Evolutionary conservation across 2,329 filamentous ascomycete species (phyloP).

Genomic region (Fusarium praegraminearum): DNA sequence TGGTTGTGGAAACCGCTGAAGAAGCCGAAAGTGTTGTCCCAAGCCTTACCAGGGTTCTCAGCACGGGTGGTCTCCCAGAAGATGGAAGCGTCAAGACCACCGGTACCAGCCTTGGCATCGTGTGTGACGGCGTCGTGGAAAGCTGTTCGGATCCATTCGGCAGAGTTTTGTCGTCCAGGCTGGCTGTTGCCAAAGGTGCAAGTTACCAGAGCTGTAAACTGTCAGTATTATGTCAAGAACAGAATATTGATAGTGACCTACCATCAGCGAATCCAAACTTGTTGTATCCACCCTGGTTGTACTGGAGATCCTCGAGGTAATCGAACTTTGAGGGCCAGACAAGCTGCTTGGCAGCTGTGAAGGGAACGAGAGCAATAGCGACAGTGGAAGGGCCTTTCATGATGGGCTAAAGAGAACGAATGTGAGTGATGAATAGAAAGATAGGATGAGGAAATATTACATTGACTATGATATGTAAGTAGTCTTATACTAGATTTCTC

Average conservation of each 20-base stretch:
- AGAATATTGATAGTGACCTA: not conserved
- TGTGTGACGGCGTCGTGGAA: conserved; percentile 47
- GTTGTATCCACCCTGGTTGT: conserved; percentile 12
- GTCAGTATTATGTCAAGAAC: not conserved
- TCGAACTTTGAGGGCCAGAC: conserved; percentile 40
- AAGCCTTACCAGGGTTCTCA: conserved; percentile 42
- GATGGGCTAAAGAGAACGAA: not conserved
- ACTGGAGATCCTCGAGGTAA: conserved; percentile 32
- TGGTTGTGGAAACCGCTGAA: conserved; percentile 25
- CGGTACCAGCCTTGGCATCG: conserved; percentile 34
- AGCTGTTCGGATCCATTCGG: conserved; percentile 47
- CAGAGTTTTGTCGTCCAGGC: conserved; percentile 39
- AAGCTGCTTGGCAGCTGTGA: conserved; percentile 15
- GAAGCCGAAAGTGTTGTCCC: conserved; percentile 52
- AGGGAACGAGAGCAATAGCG: not conserved
- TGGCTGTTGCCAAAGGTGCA: conserved; percentile 36
- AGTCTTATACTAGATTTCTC: conserved; percentile 3
- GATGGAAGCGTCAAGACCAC: conserved; percentile 45
- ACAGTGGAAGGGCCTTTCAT: conserved; percentile 24
- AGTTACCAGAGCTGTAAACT: conserved; percentile 25
- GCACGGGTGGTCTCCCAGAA: conserved; percentile 43
- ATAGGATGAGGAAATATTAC: not conserved
- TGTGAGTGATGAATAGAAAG: not conserved
- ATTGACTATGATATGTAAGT: not conserved
- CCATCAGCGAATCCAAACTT: conserved; percentile 18